Evolutionary conservation across 2,329 filamentous ascomycete genomes (phyloP), one percentile per base, ranked within the genome.

Genomic region (Fusarium veterinarium): DNA sequence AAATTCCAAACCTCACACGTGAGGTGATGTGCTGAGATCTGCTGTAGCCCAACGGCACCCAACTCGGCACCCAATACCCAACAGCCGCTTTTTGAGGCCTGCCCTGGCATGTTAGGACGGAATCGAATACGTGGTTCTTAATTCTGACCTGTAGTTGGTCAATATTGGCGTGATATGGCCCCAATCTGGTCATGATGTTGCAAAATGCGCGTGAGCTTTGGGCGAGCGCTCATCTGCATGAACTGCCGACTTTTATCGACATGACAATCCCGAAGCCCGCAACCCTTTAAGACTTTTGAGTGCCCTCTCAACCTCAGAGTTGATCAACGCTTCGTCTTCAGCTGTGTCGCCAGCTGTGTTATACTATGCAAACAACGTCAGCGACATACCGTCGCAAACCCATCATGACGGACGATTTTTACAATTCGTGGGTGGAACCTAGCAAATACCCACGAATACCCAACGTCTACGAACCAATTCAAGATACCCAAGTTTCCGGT

Each of bases 381-480:
- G 68, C 68, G 72, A 25, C 69, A 49, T 55, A 44, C 57, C 57
- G 46, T 38, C 64, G 38, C 38, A 65, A 49, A 40, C 45, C 48
- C 38, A 71, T 71, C 40, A 55, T 61, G 63, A 68, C 46, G 23
- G 63, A 73, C 38, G 71, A 74, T 49, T 48, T 69, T 30, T 68
- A 60, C 49, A 71, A 60, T 49, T 60, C 67, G 10, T 74, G 71
- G 71, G 71, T 69, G 19, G 61, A 68, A 42, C 67, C 71, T 42
- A 74, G 64, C 51, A 49, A 74, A 51, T 73, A 71, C 37, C 72
- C 69, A 17, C 60, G 72, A 51, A 72, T 75, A 59, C 67, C 72
- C 42, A 68, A 77, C 31, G 75, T 75, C 20, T 74, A 77, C 59
- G 75, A 77, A 37, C 72, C 72, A 14, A 68, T 76, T 35, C 53